Base-by-base conservation (phyloP, 495 filamentous ascomycete genomes). In the Tuber borchii region DNA sequence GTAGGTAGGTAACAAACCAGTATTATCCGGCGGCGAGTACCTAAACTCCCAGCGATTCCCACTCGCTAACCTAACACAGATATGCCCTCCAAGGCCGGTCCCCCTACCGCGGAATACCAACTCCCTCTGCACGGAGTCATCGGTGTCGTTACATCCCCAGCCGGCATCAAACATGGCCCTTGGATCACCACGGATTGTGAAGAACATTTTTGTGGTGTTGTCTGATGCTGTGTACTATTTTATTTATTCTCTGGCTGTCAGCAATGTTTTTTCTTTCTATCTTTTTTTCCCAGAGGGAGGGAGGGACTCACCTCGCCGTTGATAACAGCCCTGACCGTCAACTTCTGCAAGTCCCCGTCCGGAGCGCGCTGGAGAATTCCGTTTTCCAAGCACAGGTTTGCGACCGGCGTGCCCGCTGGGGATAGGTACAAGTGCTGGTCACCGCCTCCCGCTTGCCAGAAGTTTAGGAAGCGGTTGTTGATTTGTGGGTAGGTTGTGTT, bases 261-360 rank as follows among this genome's bases (percentile, higher is more conserved):
- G 26, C 19, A n/a, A 46, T 4, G 61, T 12, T 1, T 7, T 2
- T 14, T 31, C 56, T 16, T 8, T n/a, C 12, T 10, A 31, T 19
- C 17, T 46, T 12, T 19, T 9, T 43, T 10, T 46, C 56, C 51
- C 22, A n/a, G 51, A 26, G 22, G 40, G 46, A 40, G 39, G 34
- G 7, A 42, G 39, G 17, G 46, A 69, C 46, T 65, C 61, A 86
- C 89, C 85, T 97, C 93, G 87, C 93, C 93, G 83, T 99, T 98
- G 75, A 99, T 77, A 45, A 83, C 81, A 1, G 81, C 81, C 26
- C 78, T 77, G 37, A 82, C 80, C 17, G 87, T 87, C 44, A 88
- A 83, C n/a, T 83, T 84, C 26, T 84, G 84, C 78, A 81, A 83
- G 46, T 83, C 80, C 20, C 75, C 77, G 1, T 42, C 48, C 20